Evolutionary conservation across 75 land plant genomes (phyloP).

Genomic region (Chamaecyparis obtusa): DNA sequence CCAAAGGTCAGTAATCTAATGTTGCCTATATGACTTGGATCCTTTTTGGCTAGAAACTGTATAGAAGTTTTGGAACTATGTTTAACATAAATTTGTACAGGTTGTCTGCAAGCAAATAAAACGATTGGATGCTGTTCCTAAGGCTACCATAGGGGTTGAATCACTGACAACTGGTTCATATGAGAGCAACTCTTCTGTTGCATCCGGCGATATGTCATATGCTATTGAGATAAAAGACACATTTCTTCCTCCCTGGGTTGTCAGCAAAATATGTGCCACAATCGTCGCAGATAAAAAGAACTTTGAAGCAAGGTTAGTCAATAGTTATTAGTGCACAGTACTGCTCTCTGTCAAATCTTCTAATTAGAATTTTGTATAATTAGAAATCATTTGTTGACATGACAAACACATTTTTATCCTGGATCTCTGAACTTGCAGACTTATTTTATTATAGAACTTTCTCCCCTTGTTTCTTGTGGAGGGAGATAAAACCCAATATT

Average conservation of each 20-base stretch:
- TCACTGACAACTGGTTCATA: background rate
- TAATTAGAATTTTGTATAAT: background rate
- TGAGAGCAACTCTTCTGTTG: conserved; percentile 1
- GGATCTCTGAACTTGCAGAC: no score
- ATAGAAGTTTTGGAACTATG: background rate
- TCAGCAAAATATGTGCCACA: conserved; percentile 53
- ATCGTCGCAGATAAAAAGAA: conserved; percentile 39
- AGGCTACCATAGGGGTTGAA: conserved; percentile 4
- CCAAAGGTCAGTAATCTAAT: conserved; percentile 50
- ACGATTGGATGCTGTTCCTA: conserved; percentile 32
- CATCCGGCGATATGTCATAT: conserved; percentile 26
- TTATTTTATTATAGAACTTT: no score
- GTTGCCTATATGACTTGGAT: background rate
- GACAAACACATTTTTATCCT: no score
- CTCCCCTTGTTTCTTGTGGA: no score
- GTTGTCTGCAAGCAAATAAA: conserved; percentile 72
- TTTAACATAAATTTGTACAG: conserved; percentile 28
- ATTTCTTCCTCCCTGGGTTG: conserved; percentile 82
- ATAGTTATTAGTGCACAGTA: background rate
- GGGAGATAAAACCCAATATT: no score
- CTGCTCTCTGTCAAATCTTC: background rate
- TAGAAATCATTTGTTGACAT: no score
- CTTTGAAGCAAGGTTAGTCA: conserved; percentile 70
- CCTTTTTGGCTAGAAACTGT: background rate
- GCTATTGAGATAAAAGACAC: conserved; percentile 71